Evolutionary conservation across 805 yeast species (phyloP), one percentile per base, ranked within the genome.

Genomic region (Spathaspora hagerdaliae): DNA sequence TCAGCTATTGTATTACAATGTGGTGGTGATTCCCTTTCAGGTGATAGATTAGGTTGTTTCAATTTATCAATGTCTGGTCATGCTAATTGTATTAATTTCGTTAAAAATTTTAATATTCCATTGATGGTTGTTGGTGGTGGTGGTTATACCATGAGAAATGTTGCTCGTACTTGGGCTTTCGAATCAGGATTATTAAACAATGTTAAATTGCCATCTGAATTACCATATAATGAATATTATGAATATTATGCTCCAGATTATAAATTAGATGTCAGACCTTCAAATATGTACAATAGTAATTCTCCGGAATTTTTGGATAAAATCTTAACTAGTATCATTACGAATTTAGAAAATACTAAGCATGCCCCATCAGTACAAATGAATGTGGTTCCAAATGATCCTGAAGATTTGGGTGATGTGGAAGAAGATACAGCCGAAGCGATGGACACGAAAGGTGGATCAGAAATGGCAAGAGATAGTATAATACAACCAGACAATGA

Each of bases 231-330:
- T 64, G 98, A 92, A 64, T 92, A 92, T 70, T 92, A 88, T 69
- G 98, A 92, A 68, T 92, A 92, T 71, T 92, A 86, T 65, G 98
- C 97, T 0, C 99, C 99, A 2, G 97, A 92, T 69, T 92, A 92
- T 66, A 85, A 89, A 64, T 77, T 92, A 49, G 97, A 92, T 61
- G 99, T 92, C 41, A 77, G 97, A 52, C 96, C 97, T 10, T 85
- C 95, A 10, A 92, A 92, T 67, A 92, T 92, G 98, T 87, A 86
- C 71, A 92, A 92, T 67, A 96, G 96, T 42, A 92, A 92, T 67
- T 81, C 92, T 24, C 92, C 95, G 24, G 97, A 91, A 64, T 92
- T 90, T 61, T 74, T 92, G 56, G 88, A 89, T 65, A 86, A 88
- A 64, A 83, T 92, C 42, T 70, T 89, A 58, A 77, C 87, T 10